Base-by-base conservation (phyloP, 208 protist species). In the Herpetomonas muscarum region DNA sequence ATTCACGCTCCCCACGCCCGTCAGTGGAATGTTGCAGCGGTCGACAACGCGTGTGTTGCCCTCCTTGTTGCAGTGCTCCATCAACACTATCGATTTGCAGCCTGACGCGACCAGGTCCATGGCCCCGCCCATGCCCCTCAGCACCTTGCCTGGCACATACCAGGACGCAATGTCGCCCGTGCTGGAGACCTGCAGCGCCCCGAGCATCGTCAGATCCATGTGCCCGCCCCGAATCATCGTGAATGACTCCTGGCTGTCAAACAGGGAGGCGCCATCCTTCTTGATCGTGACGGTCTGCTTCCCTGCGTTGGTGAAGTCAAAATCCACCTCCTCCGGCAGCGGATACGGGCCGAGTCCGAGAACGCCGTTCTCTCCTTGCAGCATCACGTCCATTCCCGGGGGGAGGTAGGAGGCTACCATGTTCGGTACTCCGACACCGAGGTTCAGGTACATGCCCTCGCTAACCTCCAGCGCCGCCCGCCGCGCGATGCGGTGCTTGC, bases 361-460 rank as follows among this genome's bases (percentile, higher is more conserved):
- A 7, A 96, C 19, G 26, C 88, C 92, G 59, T 94, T 93, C 60
- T 96, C 90, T 9, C 22, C 55, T 70, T 97, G 90, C 12, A 97
- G 76, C 52, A 76, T 71, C 31, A 98, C 90, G 46, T 70, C 60
- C 39, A 93, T 70, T 9, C 72, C 73, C 10, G 82, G 29, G 3
- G 69, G 69, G 1, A 98, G 57, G 64, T 87, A 96, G 71, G 85
- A 92, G 44, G 68, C 70, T 1, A 92, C 87, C 13, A 97, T 55
- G 31, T 87, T 98, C 31, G 96, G 96, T 45, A 98, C 92, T 41
- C 96, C 96, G 42, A 98, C 97, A 28, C 96, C 96, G 0, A 98
- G 63, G 64, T 98, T 98, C 28, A 94, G 81, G 30, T 93, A 90
- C 90, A 97, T 97, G 34, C 94, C 93, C 41, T 98, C 87, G 62